Base-by-base conservation (phyloP, 768 basidiomycete genomes). In the Leccinellum luteum region DNA sequence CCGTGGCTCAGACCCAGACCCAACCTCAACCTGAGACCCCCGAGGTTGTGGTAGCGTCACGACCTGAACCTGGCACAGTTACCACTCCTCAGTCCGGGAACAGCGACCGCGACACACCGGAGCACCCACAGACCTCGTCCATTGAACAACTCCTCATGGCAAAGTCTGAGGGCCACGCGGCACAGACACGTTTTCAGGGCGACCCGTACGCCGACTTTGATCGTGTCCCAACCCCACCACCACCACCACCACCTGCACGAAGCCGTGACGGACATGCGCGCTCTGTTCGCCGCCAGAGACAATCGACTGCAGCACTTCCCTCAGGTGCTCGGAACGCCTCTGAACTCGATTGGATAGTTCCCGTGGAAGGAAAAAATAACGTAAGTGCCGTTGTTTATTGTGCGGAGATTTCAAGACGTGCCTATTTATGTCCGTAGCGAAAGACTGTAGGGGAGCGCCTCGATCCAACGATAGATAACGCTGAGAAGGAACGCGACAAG, bases 361-460 rank as follows among this genome's bases (percentile, higher is more conserved):
- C 71, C 2, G 44, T 67, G 30, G 45, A 70, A 5, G 59, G 54
- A 19, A 73, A 62, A 51, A 15, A 9, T 4, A 35, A 13, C 4
- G 71, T 69, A 47, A 48, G 71, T 61, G 10, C 8, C 32, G 3
- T 19, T 27, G 25, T 32, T 32, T 3, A 4, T n/a, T 23, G 38
- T 32, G 25, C 12, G 35, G 17, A 25, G 13, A 1, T 25, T 0
- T 34, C n/a, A 44, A 32, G 14, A 38, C 5, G 17, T 35, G 6
- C 17, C 31, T 21, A 25, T 3, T 30, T 32, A 7, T 21, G 23
- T 50, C 14, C 58, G 4, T 27, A 71, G 48, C 73, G 69, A 28
- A 75, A 63, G 54, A 81, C 80, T 0, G 69, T 85, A 1, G 75
- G 75, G 7, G 81, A 85, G 51, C 79, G 87, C 4, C 69, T 90